Percentiles rank a stretch among this genome's conserved stretches.
phyloP scores from a whole-genome alignment of 1,139 yeast genomes.

The Pichia cactophila region DNA sequence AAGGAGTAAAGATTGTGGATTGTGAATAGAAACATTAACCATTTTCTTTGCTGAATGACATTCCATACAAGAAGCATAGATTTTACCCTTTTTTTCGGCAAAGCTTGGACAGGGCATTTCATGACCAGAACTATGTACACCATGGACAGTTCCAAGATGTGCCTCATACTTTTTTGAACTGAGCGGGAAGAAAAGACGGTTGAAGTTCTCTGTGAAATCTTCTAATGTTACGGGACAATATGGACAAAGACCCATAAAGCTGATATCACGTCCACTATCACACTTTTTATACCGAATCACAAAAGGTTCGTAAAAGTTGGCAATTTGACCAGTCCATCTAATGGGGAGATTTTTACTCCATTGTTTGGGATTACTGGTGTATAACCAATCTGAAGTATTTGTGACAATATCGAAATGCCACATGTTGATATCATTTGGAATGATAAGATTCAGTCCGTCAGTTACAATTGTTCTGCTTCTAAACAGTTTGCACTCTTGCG shows the following conservation, averaged over 20 bases:
- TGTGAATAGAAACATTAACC: background rate
- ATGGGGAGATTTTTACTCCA: slow-evolving; percentile 12
- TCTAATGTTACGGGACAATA: slow-evolving; percentile 17
- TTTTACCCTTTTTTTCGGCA: slow-evolving; percentile 8
- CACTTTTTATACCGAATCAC: slow-evolving; percentile 17
- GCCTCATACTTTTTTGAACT: slow-evolving; percentile 24
- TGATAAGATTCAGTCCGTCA: background rate
- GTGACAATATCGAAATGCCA: slow-evolving; percentile 1
- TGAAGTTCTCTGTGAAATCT: background rate
- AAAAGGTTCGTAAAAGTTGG: slow-evolving; percentile 23
- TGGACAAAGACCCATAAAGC: slow-evolving; percentile 23
- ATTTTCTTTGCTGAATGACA: slow-evolving; percentile 1
- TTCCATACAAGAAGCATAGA: slow-evolving; percentile 2
- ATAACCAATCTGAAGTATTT: slow-evolving; percentile 5
- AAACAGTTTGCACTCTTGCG: background rate
- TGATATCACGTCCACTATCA: slow-evolving; percentile 9
- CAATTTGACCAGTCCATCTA: slow-evolving; percentile 14
- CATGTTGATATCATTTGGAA: slow-evolving; percentile 5
- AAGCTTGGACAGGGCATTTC: slow-evolving; percentile 22
- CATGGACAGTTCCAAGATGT: slow-evolving; percentile 26
- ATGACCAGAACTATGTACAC: slow-evolving; percentile 25
- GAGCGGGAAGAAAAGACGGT: slow-evolving; percentile 12
- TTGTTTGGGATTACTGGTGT: slow-evolving; percentile 7
- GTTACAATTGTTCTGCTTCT: background rate
- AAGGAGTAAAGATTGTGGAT: background rate